Base-by-base conservation (phyloP, 139 green algal species). In the Microglena sp. region DNA sequence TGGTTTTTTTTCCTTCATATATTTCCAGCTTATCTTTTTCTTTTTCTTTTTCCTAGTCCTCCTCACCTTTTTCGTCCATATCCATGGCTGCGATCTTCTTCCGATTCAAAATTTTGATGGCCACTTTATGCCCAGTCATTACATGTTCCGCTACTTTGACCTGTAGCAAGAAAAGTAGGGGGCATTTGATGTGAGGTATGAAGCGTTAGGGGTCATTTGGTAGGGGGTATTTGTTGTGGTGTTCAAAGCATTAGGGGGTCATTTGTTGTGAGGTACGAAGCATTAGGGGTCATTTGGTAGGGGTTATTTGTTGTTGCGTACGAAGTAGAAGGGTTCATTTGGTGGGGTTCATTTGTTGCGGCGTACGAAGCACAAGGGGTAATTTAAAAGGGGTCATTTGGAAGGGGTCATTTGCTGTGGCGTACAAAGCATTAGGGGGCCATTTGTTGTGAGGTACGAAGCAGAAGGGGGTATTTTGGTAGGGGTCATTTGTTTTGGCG, bases 1-100 rank as follows among this genome's bases (percentile, higher is more conserved):
- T n/a, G n/a, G n/a, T n/a, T n/a, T n/a, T n/a, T n/a, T n/a, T n/a
- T n/a, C n/a, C n/a, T n/a, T n/a, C n/a, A n/a, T n/a, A n/a, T n/a
- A n/a, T n/a, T n/a, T n/a, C n/a, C n/a, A n/a, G n/a, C n/a, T n/a
- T n/a, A n/a, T n/a, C n/a, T n/a, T n/a, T n/a, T n/a, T n/a, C n/a
- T n/a, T n/a, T n/a, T n/a, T n/a, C n/a, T n/a, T n/a, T n/a, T n/a
- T n/a, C n/a, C n/a, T n/a, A n/a, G n/a, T n/a, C 24, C 7, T 44
- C 2, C 66, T 36, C 62, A 92, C 88, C 87, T 71, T 99, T 99
- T 65, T 99, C 94, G 44, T 99, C 94, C 94, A 99, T 99, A 65
- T 99, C 94, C 92, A 98, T 98, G 22, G 91, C 81, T 76, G 92
- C 92, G 27, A 99, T 98, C 77, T 99, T 99, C 62, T 89, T 88